Conservation (phyloP, 805 yeast species). For the Ogataea chonburiensis region DNA sequence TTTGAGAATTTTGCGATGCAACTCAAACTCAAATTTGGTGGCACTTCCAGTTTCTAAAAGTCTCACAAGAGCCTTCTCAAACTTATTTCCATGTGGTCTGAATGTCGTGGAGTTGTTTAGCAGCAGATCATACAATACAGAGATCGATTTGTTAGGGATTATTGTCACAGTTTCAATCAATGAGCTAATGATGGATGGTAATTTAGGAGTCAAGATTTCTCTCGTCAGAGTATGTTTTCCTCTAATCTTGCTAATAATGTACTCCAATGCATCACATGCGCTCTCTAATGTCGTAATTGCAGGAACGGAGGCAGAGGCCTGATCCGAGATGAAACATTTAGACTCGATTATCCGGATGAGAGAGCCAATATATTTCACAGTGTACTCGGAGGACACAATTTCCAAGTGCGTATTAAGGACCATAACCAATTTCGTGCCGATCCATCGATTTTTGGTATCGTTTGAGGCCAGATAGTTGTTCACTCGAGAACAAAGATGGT, state of each 20-base stretch:
- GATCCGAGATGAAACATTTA: conserved; percentile 36
- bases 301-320: conserved; percentile 26
- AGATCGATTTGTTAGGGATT: conserved; percentile 38
- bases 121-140: conserved; percentile 44
- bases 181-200: conserved; percentile 58
- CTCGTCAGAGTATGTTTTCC: conserved; percentile 84
- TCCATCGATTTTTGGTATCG: conserved; percentile 51
- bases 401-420: conserved; percentile 40
- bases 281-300: conserved; percentile 32
- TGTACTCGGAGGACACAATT: conserved; percentile 41
- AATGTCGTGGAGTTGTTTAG: conserved; percentile 71
- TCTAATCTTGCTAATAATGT: conserved; percentile 49
- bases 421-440: conserved; percentile 52
- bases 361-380: conserved; percentile 38
- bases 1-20: conserved; percentile 44
- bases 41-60: conserved; percentile 38
- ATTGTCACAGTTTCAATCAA: conserved; percentile 47
- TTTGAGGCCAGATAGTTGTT: conserved; percentile 45
- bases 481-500: conserved; percentile 47
- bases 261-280: conserved; percentile 41
- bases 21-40: conserved; percentile 37
- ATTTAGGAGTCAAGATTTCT: conserved; percentile 77
- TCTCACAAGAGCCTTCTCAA: conserved; percentile 43
- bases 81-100: conserved; percentile 71
- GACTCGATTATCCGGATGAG: conserved; percentile 42